Evolutionary conservation across 164 flowering plant species (phyloP).

Genomic region (Vitis rotundifolia): DNA sequence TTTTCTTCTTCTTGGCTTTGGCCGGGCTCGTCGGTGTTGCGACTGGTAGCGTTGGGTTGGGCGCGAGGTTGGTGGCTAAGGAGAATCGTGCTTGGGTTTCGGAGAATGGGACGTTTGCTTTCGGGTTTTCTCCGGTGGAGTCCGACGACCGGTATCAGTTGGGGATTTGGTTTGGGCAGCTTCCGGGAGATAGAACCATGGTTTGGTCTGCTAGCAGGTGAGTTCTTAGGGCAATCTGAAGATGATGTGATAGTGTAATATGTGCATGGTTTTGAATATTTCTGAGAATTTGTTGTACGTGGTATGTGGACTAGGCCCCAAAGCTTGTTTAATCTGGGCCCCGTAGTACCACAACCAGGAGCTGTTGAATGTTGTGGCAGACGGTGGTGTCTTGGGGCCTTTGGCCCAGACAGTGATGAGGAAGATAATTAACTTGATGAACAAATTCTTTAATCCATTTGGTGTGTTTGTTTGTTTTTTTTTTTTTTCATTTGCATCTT

Average conservation of each 20-base stretch:
- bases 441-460: too few species aligned
- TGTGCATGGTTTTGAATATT: background rate
- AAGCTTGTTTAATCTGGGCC: too few species aligned
- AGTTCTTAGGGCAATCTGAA: background rate
- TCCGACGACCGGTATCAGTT: constrained; percentile 37
- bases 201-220: constrained; percentile 92
- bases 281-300: too few species aligned
- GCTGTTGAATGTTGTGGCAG: too few species aligned
- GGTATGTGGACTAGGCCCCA: too few species aligned
- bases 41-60: constrained; percentile 37
- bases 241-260: background rate
- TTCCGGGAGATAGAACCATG: constrained; percentile 69
- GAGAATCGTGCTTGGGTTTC: constrained; percentile 61
- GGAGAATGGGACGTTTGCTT: constrained; percentile 74
- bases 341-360: too few species aligned
- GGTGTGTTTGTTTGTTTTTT: too few species aligned
- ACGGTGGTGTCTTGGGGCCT: too few species aligned
- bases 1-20: constrained; percentile 11
- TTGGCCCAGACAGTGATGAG: too few species aligned
- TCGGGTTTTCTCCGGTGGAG: constrained; percentile 55
- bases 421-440: too few species aligned
- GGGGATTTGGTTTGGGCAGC: constrained; percentile 69
- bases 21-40: constrained; percentile 1
- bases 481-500: too few species aligned
- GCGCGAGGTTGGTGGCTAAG: constrained; percentile 56